Conservation (phyloP, 768 basidiomycete species). For the Lentinus tigrinus region DNA sequence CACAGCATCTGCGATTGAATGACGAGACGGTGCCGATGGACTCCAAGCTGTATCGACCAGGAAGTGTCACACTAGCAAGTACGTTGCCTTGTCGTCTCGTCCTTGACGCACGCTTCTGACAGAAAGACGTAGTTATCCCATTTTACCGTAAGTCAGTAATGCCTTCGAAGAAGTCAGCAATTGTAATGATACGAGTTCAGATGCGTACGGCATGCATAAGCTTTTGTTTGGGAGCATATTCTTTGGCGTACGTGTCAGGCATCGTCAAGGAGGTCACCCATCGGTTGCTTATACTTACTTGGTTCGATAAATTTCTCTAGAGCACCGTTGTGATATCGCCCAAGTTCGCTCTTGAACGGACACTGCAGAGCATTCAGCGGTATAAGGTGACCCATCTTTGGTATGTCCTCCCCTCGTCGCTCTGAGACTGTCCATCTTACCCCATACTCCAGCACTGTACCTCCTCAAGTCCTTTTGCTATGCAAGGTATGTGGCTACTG, state of each 20-base stretch:
- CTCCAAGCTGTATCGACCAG: slow-evolving; percentile 35
- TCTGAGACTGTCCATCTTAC: background rate
- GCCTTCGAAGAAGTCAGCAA: too few relatives aligned
- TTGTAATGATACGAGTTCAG: slow-evolving; percentile 35
- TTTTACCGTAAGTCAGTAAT: slow-evolving; percentile 19
- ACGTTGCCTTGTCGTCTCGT: slow-evolving; percentile 8
- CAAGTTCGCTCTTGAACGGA: slow-evolving; percentile 58
- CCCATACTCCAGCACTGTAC: slow-evolving; percentile 44
- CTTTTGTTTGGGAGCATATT: slow-evolving; percentile 42
- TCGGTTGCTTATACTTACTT: background rate
- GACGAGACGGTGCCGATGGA: slow-evolving; percentile 3
- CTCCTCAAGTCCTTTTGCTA: slow-evolving; percentile 53
- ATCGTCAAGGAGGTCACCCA: background rate
- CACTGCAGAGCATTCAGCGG: slow-evolving; percentile 58
- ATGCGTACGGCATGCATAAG: slow-evolving; percentile 72
- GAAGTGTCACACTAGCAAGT: slow-evolving; percentile 64
- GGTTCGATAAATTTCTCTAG: slow-evolving; percentile 19
- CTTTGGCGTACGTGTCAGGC: slow-evolving; percentile 52
- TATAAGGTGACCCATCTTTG: slow-evolving; percentile 58
- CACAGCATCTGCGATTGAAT: slow-evolving; percentile 40
- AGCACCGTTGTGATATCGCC: slow-evolving; percentile 58
- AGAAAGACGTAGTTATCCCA: slow-evolving; percentile 10
- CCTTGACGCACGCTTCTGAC: too few relatives aligned
- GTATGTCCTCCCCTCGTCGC: background rate
- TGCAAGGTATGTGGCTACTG: slow-evolving; percentile 32